Conservation (phyloP, 1,139 yeast genomes). For the Hemisphaericaspora xylanilytica region DNA sequence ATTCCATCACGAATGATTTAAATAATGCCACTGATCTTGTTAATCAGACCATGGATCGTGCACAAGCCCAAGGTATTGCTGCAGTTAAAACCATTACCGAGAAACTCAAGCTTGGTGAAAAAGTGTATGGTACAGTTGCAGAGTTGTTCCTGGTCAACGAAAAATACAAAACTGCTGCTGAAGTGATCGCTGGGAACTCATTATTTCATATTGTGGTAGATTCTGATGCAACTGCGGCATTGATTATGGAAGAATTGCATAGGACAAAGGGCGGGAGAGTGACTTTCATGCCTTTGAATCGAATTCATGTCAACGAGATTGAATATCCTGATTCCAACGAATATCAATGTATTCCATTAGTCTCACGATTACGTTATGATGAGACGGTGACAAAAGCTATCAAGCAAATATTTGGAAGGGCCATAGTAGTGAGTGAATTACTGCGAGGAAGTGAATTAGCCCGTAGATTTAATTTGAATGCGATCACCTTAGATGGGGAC, state of each 20-base stretch:
- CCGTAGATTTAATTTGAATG: constrained; percentile 57
- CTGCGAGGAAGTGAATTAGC: constrained; percentile 71
- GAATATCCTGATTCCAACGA: constrained; percentile 56
- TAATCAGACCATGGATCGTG: constrained; percentile 71
- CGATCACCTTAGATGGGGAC: constrained; percentile 92
- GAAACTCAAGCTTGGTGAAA: constrained; percentile 49
- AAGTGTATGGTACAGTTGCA: constrained; percentile 82
- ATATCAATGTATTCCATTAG: constrained; percentile 66
- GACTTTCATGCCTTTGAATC: constrained; percentile 85
- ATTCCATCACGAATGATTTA: constrained; percentile 56
- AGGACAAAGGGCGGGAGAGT: constrained; percentile 76
- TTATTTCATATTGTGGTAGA: constrained; percentile 89
- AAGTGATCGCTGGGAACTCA: constrained; percentile 84
- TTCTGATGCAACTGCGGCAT: constrained; percentile 77
- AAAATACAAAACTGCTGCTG: constrained; percentile 82
- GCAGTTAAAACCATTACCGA: constrained; percentile 62
- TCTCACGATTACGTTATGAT: constrained; percentile 66
- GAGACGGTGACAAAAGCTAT: constrained; percentile 60
- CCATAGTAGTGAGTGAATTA: constrained; percentile 73
- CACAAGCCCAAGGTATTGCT: constrained; percentile 65
- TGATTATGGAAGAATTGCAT: constrained; percentile 73
- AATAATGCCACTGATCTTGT: constrained; percentile 57
- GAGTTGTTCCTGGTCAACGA: constrained; percentile 79
- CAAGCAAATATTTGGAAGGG: constrained; percentile 74
- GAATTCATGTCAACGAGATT: constrained; percentile 41